Evolutionary conservation across 148 eudicot species (phyloP).

Genomic region (Beta vulgaris): DNA sequence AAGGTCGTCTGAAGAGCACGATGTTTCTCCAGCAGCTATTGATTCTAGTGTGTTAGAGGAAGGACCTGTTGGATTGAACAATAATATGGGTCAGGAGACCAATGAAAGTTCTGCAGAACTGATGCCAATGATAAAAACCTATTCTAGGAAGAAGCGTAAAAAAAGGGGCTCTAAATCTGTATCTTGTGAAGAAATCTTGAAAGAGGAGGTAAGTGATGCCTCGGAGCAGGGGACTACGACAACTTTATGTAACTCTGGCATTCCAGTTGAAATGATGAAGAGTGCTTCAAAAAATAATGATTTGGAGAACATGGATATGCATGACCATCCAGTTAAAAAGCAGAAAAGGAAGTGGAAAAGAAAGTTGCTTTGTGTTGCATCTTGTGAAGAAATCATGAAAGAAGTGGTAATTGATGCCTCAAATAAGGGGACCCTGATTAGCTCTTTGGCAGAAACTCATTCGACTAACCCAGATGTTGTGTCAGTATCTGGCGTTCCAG

Average conservation of each 20-base stretch:
- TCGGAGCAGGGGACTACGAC: slow-evolving; percentile 1
- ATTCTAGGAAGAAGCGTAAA: slow-evolving; percentile 13
- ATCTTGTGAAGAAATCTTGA: not conserved
- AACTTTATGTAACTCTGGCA: no score
- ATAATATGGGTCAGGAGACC: slow-evolving; percentile 3
- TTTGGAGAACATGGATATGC: no score
- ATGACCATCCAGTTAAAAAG: no score
- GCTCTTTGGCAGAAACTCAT: slow-evolving; percentile 7
- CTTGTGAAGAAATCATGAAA: not conserved
- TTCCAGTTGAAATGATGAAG: no score
- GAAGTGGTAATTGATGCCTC: not conserved
- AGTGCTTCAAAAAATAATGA: no score
- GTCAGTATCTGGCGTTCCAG: slow-evolving; percentile 13
- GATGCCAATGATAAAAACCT: slow-evolving; percentile 3
- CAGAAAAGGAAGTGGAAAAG: no score
- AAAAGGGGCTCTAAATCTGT: not conserved
- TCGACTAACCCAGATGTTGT: slow-evolving; percentile 1
- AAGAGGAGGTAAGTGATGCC: not conserved
- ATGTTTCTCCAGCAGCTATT: slow-evolving; percentile 3
- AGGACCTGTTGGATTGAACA: not conserved
- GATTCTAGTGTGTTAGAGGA: not conserved
- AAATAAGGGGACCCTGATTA: slow-evolving; percentile 2
- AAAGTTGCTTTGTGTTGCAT: no score
- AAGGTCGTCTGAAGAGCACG: not conserved
- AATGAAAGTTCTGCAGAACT: slow-evolving; percentile 11